phyloP scores from a whole-genome alignment of 805 yeast genomes.

The Lipomyces mesembrius region DNA sequence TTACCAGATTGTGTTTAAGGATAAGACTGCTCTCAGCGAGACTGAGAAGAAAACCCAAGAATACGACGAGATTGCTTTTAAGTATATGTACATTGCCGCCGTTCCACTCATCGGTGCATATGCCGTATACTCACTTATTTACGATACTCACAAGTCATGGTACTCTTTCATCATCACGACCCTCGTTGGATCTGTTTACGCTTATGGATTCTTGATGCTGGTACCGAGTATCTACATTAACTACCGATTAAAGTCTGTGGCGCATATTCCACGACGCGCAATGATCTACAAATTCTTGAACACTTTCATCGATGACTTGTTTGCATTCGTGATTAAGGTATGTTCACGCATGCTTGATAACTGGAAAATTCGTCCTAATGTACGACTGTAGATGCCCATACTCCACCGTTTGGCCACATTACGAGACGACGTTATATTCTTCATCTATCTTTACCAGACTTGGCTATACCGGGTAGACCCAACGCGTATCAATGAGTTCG shows the following conservation, averaged over 20 bases:
- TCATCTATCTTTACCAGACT: conserved; percentile 50
- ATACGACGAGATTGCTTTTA: conserved; percentile 49
- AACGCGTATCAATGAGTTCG: conserved; percentile 49
- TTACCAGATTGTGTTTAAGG: conserved; percentile 42
- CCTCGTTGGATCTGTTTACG: conserved; percentile 51
- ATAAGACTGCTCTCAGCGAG: conserved; percentile 48
- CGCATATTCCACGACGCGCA: conserved; percentile 51
- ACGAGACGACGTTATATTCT: conserved; percentile 51
- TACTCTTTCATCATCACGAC: conserved; percentile 50
- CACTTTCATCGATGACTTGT: conserved; percentile 50
- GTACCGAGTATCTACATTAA: conserved; percentile 52
- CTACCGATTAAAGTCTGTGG: conserved; percentile 51
- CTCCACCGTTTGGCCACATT: conserved; percentile 51
- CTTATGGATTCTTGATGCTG: conserved; percentile 50
- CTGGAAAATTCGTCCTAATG: neutral
- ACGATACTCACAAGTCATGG: conserved; percentile 52
- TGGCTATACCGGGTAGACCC: conserved; percentile 51
- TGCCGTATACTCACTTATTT: conserved; percentile 48
- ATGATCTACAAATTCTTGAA: conserved; percentile 51
- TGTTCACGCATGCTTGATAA: neutral
- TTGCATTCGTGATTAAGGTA: conserved; percentile 49
- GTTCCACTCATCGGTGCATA: conserved; percentile 49
- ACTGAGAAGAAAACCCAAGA: conserved; percentile 50
- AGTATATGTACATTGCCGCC: conserved; percentile 47
- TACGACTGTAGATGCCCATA: conserved; percentile 46